Conservation (phyloP, 23 red algal species). For the Agarophyton chilense region DNA sequence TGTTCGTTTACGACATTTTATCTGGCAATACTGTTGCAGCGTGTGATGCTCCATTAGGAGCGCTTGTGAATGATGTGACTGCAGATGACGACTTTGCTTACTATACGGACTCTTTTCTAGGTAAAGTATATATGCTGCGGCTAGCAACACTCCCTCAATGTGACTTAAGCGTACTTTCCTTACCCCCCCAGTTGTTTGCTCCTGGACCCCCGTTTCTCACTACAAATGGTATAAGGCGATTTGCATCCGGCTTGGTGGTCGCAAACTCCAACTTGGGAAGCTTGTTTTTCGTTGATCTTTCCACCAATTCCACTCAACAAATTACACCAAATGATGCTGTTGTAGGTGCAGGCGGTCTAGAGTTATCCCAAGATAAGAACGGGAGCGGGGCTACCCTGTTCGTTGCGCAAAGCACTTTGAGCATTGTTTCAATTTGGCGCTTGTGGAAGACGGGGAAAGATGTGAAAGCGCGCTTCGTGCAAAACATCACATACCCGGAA, state of each 20-base stretch:
- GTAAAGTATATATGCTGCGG: neutral
- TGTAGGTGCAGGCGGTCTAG: slow-evolving; percentile 26
- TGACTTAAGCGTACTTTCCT: neutral
- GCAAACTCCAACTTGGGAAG: neutral
- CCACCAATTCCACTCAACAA: neutral
- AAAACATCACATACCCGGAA: slow-evolving; percentile 9
- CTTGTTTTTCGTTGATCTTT: slow-evolving; percentile 28
- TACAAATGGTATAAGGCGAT: slow-evolving; percentile 22
- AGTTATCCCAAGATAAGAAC: neutral
- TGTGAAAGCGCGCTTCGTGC: slow-evolving; percentile 4
- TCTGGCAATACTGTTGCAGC: slow-evolving; percentile 9
- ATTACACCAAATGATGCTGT: neutral
- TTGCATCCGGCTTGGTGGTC: slow-evolving; percentile 8
- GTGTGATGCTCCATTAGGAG: neutral
- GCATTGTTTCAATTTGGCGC: slow-evolving; percentile 12
- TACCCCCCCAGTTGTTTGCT: slow-evolving; percentile 11
- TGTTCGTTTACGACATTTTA: slow-evolving; percentile 37
- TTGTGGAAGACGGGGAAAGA: neutral
- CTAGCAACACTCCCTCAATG: slow-evolving; percentile 1
- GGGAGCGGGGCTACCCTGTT: slow-evolving; percentile 1
- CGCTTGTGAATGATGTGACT: slow-evolving; percentile 39
- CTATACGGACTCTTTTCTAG: slow-evolving; percentile 27
- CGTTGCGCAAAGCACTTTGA: slow-evolving; percentile 6
- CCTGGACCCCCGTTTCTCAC: neutral
- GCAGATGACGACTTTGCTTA: neutral